A percentile compares a stretch with the other conserved stretches of the same genome.
phyloP scores from a whole-genome alignment of 176 grass and related monocot genomes.

The Rhynchospora pubera region DNA sequence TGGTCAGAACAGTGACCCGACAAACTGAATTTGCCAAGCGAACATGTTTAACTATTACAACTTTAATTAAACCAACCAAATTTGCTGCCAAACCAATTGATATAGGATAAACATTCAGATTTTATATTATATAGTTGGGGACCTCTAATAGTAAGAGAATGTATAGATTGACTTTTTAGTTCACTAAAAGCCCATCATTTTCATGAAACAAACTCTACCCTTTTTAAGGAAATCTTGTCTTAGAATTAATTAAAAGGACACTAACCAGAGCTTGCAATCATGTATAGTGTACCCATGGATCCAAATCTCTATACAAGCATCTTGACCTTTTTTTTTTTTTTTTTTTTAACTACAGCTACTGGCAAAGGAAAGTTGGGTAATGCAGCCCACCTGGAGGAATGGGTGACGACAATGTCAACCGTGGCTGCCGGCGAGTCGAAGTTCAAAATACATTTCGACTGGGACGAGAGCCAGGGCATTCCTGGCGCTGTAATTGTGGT shows the following conservation, averaged over 20 bases:
- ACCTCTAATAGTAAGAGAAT: not conserved
- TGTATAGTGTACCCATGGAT: not conserved
- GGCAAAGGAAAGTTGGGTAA: conserved; percentile 29
- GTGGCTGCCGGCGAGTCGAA: conserved; percentile 47
- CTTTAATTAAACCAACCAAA: not conserved
- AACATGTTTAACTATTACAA: not conserved
- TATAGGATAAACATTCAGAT: not conserved
- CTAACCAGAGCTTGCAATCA: not conserved
- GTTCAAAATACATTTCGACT: conserved; percentile 41
- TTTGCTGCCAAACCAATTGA: not conserved
- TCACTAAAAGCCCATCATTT: not conserved
- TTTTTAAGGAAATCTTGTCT: not conserved
- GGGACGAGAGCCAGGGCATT: conserved; percentile 54
- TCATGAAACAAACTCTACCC: not conserved
- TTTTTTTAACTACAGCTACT: conserved; percentile 21
- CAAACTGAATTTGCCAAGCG: not conserved
- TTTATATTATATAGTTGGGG: not conserved
- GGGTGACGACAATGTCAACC: conserved; percentile 30
- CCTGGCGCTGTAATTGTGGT: conserved; percentile 58
- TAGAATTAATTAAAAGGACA: not conserved
- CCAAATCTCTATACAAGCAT: not conserved
- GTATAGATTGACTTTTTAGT: not conserved
- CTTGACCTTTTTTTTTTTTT: not conserved
- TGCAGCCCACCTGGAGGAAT: conserved; percentile 46
- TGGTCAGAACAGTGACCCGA: not conserved